Evolutionary conservation across 352 stramenopile genomes (phyloP).

Genomic region (Phytophthora uliginosa): DNA sequence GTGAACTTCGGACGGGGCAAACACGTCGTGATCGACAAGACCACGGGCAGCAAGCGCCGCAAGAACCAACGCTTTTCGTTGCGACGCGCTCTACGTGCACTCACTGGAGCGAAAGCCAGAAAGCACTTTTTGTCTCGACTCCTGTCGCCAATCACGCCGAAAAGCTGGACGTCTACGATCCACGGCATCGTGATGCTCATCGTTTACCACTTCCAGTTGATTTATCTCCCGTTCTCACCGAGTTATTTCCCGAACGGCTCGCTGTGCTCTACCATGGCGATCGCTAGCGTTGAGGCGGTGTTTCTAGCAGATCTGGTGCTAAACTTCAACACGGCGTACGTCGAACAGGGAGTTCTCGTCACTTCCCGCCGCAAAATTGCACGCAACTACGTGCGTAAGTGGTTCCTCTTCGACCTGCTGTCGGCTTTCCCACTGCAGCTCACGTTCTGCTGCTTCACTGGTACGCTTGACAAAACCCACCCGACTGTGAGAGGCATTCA

Average conservation of each 20-base stretch:
- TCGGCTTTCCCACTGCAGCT: constrained; percentile 4
- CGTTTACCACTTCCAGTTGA: neutral
- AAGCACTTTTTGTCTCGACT: neutral
- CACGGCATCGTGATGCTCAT: neutral
- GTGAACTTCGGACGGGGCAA: neutral
- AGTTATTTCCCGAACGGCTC: neutral
- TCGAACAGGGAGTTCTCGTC: constrained; percentile 23
- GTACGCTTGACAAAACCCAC: neutral
- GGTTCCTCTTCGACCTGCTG: constrained; percentile 32
- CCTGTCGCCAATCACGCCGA: neutral
- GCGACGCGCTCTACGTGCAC: neutral
- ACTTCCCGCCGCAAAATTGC: constrained; percentile 24
- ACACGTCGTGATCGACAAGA: neutral
- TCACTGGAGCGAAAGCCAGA: neutral
- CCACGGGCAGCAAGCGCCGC: neutral
- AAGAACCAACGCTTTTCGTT: neutral
- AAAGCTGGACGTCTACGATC: neutral
- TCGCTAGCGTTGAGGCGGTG: neutral
- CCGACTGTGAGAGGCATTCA: neutral
- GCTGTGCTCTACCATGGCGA: neutral
- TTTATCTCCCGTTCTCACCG: neutral
- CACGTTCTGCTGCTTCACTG: constrained; percentile 1
- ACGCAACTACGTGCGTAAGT: constrained; percentile 8
- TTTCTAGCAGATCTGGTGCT: constrained; percentile 15
- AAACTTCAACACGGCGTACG: constrained; percentile 31